These are phyloP conservation scores for Globisporangium camurandrum DNA, from an alignment of 352 stramenopile genomes.

Conservation along the genomic window DNA sequence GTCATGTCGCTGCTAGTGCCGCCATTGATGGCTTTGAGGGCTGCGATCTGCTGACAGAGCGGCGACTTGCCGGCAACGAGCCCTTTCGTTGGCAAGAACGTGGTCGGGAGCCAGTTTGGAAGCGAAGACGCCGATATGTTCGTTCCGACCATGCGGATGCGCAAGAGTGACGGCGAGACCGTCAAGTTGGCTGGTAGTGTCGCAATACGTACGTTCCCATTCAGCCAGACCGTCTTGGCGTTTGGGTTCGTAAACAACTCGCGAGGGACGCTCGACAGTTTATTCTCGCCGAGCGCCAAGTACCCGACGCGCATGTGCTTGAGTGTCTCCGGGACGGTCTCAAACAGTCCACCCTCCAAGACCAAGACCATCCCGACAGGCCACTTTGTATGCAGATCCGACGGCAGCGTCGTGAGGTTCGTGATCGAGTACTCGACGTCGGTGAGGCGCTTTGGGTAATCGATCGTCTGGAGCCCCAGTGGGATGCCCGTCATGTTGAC, in stretches of 20 bases:
- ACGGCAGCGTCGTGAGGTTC: constrained; percentile 7
- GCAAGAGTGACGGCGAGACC: neutral
- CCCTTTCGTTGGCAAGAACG: neutral
- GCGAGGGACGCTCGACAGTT: constrained; percentile 2
- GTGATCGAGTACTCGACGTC: constrained; percentile 8
- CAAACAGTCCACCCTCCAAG: constrained; percentile 2
- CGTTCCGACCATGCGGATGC: constrained; percentile 2
- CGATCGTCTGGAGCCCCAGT: constrained; percentile 2
- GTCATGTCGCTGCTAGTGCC: neutral
- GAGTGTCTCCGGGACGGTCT: constrained; percentile 1
- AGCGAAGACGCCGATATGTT: constrained; percentile 4
- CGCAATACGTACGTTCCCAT: constrained; percentile 11
- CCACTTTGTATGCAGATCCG: constrained; percentile 9
- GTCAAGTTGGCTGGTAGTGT: neutral
- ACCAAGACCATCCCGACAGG: constrained; percentile 7
- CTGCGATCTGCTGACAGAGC: constrained; percentile 1
- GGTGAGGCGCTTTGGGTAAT: constrained; percentile 13
- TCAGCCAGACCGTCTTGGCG: constrained; percentile 8
- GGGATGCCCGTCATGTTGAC: constrained; percentile 12
- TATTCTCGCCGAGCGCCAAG: constrained; percentile 3
- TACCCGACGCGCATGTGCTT: constrained; percentile 7
- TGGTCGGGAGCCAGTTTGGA: constrained; percentile 1
- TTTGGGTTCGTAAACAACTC: constrained; percentile 8
- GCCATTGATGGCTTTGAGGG: neutral
- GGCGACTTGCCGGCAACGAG: constrained; percentile 1